Conservation (phyloP, 2,329 filamentous ascomycete species). For the Scedosporium dehoogii region DNA sequence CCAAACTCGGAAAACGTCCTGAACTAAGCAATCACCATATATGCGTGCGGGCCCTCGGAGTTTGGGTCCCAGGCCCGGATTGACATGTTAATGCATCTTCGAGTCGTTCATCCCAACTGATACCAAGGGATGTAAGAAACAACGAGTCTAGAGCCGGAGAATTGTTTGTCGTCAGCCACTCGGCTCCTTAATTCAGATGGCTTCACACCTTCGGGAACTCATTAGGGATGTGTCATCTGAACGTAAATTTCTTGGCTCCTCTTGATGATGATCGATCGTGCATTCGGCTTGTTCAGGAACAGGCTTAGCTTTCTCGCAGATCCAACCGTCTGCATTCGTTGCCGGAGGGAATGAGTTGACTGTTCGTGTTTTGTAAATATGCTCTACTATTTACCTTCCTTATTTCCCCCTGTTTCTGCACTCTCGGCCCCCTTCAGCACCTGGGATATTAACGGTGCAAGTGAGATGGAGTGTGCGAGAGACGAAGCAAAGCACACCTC, state of each 20-base stretch:
- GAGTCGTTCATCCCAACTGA: too few relatives aligned
- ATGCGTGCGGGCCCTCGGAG: neutral
- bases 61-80: too few relatives aligned
- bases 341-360: neutral
- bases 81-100: too few relatives aligned
- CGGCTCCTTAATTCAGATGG: too few relatives aligned
- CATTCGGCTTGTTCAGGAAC: neutral
- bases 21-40: neutral
- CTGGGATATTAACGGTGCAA: neutral
- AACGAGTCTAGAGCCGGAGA: too few relatives aligned
- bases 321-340: neutral
- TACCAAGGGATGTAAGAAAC: too few relatives aligned
- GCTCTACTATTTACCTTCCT: neutral
- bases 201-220: too few relatives aligned
- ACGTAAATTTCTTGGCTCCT: too few relatives aligned
- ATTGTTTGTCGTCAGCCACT: too few relatives aligned
- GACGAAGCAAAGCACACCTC: neutral
- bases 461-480: neutral
- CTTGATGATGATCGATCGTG: neutral
- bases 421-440: neutral
- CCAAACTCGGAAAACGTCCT: neutral
- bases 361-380: neutral
- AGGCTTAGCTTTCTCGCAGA: neutral
- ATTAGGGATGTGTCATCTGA: too few relatives aligned
- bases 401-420: neutral